A percentile compares a stretch with the other conserved stretches of the same genome.
Conservation (phyloP, 106 monocot species). For the Ottelia alismoides region DNA sequence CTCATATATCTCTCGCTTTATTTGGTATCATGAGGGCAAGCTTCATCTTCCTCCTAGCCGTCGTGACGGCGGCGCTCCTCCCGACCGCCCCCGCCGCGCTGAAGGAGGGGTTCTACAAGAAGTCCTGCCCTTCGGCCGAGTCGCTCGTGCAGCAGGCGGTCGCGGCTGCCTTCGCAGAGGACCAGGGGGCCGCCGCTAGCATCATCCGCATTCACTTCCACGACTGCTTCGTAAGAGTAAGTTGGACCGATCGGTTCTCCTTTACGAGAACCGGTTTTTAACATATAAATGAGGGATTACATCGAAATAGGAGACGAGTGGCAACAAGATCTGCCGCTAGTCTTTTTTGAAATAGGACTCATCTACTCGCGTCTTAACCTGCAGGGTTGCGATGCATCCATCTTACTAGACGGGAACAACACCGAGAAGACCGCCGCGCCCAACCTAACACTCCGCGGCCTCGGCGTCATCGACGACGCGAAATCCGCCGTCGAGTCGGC, state of each 20-base stretch:
- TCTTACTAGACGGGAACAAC: not conserved
- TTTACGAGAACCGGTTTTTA: too few relatives aligned
- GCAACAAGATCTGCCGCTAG: too few relatives aligned
- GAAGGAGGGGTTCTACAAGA: not conserved
- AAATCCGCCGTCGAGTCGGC: not conserved
- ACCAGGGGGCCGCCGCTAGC: conserved; percentile 7
- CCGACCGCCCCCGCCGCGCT: too few relatives aligned
- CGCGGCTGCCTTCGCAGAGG: not conserved
- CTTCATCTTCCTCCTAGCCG: too few relatives aligned
- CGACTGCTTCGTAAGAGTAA: conserved; percentile 19
- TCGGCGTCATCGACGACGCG: conserved; percentile 8
- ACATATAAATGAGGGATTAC: too few relatives aligned
- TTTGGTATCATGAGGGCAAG: too few relatives aligned
- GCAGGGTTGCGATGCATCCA: conserved; percentile 11
- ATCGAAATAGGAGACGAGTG: too few relatives aligned
- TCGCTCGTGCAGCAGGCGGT: not conserved
- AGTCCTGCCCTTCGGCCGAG: not conserved
- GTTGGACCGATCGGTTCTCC: too few relatives aligned
- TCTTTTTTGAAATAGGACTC: too few relatives aligned
- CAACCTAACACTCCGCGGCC: conserved; percentile 6
- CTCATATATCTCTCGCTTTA: too few relatives aligned
- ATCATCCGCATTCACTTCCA: conserved; percentile 23
- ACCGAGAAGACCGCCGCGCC: not conserved
- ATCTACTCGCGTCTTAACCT: too few relatives aligned
- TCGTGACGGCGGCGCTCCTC: too few relatives aligned